Percentiles rank a stretch among this genome's conserved stretches.
Conservation (phyloP, 2,329 filamentous ascomycete species). For the Monosporascus sp. region DNA sequence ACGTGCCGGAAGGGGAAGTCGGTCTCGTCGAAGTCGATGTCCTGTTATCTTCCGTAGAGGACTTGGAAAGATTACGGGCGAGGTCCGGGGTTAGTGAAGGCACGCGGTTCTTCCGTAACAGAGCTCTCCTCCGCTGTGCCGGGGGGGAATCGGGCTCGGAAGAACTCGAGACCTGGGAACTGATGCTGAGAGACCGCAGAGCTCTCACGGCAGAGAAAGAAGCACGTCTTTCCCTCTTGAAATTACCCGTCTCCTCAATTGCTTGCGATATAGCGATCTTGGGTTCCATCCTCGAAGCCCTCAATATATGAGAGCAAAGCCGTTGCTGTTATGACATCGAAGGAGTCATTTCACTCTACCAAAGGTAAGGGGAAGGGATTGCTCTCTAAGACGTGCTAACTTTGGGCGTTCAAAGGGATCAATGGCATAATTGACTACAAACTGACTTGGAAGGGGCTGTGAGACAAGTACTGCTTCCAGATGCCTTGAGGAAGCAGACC, state of each 20-base stretch:
- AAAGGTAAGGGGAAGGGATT: background rate
- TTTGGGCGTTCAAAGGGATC: background rate
- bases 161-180: conserved; percentile 24
- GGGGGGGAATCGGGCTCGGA: conserved; percentile 21
- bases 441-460: background rate
- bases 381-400: background rate
- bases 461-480: too few relatives aligned
- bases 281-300: conserved; percentile 19
- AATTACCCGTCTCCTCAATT: conserved; percentile 14
- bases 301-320: conserved; percentile 2
- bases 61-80: conserved; percentile 25
- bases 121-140: conserved; percentile 14
- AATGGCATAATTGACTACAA: background rate
- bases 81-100: conserved; percentile 17
- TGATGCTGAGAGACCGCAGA: conserved; percentile 26
- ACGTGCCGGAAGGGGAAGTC: conserved; percentile 23
- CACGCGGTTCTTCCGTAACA: conserved; percentile 19
- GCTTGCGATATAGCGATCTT: conserved; percentile 16
- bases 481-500: too few relatives aligned
- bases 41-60: conserved; percentile 22
- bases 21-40: conserved; percentile 25
- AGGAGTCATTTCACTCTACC: background rate
- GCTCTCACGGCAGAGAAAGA: conserved; percentile 28
- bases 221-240: conserved; percentile 19
- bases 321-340: conserved; percentile 1